Base-by-base conservation (phyloP, 768 basidiomycete genomes). In the Leccinum incarnatum region DNA sequence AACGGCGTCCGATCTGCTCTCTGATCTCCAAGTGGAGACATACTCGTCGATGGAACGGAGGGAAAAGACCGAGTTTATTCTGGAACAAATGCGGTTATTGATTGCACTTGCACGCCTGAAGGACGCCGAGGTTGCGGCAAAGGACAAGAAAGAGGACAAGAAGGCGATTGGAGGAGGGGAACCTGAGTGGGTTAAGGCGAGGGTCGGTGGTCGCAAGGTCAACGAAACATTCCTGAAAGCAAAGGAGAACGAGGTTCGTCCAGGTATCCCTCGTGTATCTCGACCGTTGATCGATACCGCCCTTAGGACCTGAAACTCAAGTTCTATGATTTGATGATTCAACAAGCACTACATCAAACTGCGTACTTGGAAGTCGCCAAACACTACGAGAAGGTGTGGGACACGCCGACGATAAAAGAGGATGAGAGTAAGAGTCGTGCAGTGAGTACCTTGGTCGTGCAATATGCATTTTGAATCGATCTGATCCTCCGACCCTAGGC, bases 11-110 rank as follows among this genome's bases (percentile, higher is more conserved):
- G 97, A 98, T 62, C 77, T 98, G 29, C 81, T 98, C 60, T 89
- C 89, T 23, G 97, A 99, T 58, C 84, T 99, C 2, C 95, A 98
- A 77, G 95, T 99, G 40, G 97, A 99, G 76, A 98, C 97, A 2
- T 99, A 98, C 72, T 98, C 95, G 14, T 94, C 93, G 6, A 98
- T 99, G 97, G 93, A 98, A 63, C 87, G 95, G 59, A 78, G 91
- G 69, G 97, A 99, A 75, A 99, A 99, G 81, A 97, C 94, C 4
- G 94, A 98, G 72, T 98, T 99, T 68, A 91, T 99, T 64, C 77
- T 98, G 47, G 96, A 98, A 74, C 97, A 98, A 74, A 98, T 99
- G 94, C 82, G 97, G 58, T 73, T 98, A 53, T 78, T 95, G 67
- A 84, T 91, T 53, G 79, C 83, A 45, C 84, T 93, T 36, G 92